These are phyloP conservation scores for Litsea cubeba DNA, from an alignment of 164 flowering plant genomes.

Conservation along the genomic window DNA sequence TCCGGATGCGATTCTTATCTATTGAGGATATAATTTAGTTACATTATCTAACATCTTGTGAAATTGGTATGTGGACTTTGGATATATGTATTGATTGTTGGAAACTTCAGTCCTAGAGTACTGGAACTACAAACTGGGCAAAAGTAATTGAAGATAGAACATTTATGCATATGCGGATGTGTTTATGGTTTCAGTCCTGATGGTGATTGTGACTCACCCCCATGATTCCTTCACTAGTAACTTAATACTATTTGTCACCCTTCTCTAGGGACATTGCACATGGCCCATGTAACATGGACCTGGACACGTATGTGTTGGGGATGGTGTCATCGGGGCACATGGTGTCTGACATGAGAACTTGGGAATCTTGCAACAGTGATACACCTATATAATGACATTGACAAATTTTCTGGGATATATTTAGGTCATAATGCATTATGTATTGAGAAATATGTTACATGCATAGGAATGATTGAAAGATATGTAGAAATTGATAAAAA, in stretches of 20 bases:
- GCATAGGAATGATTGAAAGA: too few relatives aligned
- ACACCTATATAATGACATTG: too few relatives aligned
- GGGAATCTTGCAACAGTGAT: too few relatives aligned
- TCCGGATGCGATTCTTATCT: neutral
- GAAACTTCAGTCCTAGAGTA: neutral
- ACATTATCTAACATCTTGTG: too few relatives aligned
- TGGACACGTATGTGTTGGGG: neutral
- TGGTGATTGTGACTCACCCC: neutral
- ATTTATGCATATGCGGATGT: neutral
- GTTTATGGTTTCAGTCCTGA: neutral
- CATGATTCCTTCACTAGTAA: too few relatives aligned
- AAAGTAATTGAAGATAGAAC: neutral
- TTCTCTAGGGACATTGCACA: neutral
- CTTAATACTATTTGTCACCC: neutral
- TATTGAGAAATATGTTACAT: too few relatives aligned
- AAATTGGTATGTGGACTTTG: neutral
- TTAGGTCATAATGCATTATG: too few relatives aligned
- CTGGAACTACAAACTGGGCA: neutral
- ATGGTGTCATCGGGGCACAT: neutral
- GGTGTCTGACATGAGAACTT: neutral
- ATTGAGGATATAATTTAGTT: neutral
- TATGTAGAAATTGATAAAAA: too few relatives aligned
- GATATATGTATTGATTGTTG: neutral
- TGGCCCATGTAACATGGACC: neutral
- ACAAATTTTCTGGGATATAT: too few relatives aligned